Evolutionary conservation across 2,329 filamentous ascomycete species (phyloP), one percentile per base, ranked within the genome.

Genomic region (Xylariaceae sp.): DNA sequence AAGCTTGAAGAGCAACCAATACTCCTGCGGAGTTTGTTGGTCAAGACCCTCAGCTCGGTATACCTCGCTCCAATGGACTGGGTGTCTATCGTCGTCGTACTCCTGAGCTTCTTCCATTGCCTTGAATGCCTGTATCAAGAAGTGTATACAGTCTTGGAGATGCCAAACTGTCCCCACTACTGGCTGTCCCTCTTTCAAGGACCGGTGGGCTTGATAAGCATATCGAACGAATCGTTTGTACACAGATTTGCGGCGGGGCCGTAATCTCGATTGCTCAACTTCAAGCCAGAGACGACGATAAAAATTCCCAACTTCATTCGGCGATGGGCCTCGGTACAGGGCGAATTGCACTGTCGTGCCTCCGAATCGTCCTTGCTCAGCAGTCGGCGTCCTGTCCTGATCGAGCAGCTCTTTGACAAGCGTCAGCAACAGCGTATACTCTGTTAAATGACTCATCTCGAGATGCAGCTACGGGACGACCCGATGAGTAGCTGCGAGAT

Each of bases 1-100:
- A 9, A 62, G 44, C 44, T 62, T 62, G 42, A 62, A 62, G 19
- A 54, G 39, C 14, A 54, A 33, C 60, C 60, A 63, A 22, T 53
- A 54, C n/a, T 59, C 52, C 9, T 22, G 57, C 3, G 54, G 42
- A 15, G 33, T 45, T 10, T 47, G 41, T 5, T 40, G 42, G 33
- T 36, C 32, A 5, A 42, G 12, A 10, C 39, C 42, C 35, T 56
- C 45, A 1, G 10, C 18, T 12, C 42, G 52, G 18, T 55, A 57
- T 10, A 62, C 54, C 44, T 65, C 62, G 2, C 42, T 55, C 49
- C 54, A 57, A 17, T 56, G 48, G 3, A 65, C 50, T 0, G 60
- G 60, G 22, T 27, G 22, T 27, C 22, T 27, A 10, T 44, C 42
- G 39, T 60, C 54, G 39, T 65, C 61, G 32, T 58, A 58, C 5